Conservation (phyloP, 108 stramenopile species). For the Nitzschia putrida region DNA sequence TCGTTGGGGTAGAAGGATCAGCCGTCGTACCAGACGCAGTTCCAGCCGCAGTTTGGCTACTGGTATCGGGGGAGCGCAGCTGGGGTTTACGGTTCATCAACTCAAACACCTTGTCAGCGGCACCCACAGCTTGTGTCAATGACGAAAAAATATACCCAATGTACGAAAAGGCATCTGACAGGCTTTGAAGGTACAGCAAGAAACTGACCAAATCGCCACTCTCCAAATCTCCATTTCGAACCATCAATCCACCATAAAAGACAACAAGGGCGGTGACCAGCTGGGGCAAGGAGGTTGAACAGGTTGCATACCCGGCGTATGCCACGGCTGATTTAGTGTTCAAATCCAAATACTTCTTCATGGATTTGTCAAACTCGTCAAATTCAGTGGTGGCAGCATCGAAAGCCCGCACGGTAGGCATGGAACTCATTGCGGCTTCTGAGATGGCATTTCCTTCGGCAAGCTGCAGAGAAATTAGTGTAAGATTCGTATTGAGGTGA, state of each 20-base stretch:
- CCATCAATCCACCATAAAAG: slow-evolving; percentile 78
- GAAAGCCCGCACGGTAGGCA: slow-evolving; percentile 84
- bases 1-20: neutral
- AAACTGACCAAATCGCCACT: slow-evolving; percentile 72
- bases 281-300: slow-evolving; percentile 67
- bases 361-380: slow-evolving; percentile 50
- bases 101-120: slow-evolving; percentile 82
- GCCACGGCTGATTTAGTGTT: slow-evolving; percentile 53
- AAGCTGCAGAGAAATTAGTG: slow-evolving; percentile 23
- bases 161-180: slow-evolving; percentile 56
- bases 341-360: slow-evolving; percentile 59
- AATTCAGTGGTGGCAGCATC: slow-evolving; percentile 68
- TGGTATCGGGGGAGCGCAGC: slow-evolving; percentile 1
- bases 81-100: slow-evolving; percentile 61
- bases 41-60: neutral
- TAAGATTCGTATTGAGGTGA: neutral
- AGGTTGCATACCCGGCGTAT: slow-evolving; percentile 67
- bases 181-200: slow-evolving; percentile 55
- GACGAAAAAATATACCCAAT: slow-evolving; percentile 64
- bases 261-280: slow-evolving; percentile 69
- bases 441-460: slow-evolving; percentile 77
- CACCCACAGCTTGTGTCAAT: slow-evolving; percentile 68
- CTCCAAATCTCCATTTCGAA: slow-evolving; percentile 52
- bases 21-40: neutral
- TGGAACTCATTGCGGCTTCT: slow-evolving; percentile 70